phyloP scores from a whole-genome alignment of 2,329 filamentous ascomycete genomes.

The Diaporthe sp. region DNA sequence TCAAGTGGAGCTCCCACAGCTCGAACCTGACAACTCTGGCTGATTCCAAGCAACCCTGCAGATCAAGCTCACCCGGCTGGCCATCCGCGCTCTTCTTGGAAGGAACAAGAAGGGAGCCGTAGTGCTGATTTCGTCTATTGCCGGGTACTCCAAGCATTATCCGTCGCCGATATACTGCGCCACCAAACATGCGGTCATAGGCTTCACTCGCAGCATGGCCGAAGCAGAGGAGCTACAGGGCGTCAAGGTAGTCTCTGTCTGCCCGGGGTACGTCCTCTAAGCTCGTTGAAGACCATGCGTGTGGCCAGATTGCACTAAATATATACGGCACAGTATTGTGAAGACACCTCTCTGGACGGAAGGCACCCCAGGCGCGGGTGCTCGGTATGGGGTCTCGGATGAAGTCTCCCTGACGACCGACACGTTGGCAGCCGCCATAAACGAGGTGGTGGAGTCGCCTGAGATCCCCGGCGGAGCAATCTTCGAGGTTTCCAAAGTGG shows the following conservation, averaged over 20 bases:
- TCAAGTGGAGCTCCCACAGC: too few species aligned
- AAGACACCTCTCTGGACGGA: conserved; percentile 13
- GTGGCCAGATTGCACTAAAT: too few species aligned
- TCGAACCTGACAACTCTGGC: too few species aligned
- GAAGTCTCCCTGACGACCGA: neutral
- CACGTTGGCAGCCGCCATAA: neutral
- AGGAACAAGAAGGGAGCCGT: neutral
- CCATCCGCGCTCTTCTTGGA: conserved; percentile 24
- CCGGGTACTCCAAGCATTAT: conserved; percentile 48
- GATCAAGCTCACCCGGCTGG: conserved; percentile 31
- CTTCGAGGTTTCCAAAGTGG: neutral
- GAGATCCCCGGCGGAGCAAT: conserved; percentile 8
- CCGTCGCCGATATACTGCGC: conserved; percentile 50
- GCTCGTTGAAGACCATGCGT: too few species aligned
- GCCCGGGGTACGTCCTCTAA: neutral
- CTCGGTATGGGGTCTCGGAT: neutral
- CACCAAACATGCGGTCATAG: conserved; percentile 53
- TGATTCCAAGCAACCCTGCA: too few species aligned
- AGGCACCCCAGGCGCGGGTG: conserved; percentile 5
- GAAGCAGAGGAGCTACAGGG: conserved; percentile 15
- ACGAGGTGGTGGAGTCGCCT: neutral
- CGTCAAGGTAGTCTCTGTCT: conserved; percentile 5
- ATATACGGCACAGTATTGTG: neutral
- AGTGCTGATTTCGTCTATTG: conserved; percentile 48
- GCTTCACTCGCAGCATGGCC: conserved; percentile 51